A percentile compares a stretch with the other conserved stretches of the same genome.
These are phyloP conservation scores for Starmerella ratchasimensis DNA, from an alignment of 805 yeast species.

Conservation along the genomic window DNA sequence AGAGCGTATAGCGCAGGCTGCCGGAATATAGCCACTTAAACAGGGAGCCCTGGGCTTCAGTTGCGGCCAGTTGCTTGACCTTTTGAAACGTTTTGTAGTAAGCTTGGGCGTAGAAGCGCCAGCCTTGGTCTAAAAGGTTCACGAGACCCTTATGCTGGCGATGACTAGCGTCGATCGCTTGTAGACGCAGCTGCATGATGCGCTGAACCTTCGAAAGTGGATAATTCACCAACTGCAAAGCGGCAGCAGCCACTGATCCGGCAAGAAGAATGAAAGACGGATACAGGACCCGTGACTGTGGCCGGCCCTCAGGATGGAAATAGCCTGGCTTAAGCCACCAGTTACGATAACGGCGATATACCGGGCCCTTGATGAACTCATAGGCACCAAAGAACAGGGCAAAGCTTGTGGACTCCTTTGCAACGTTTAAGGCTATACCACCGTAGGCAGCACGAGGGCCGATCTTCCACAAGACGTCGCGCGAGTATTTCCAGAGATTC, in stretches of 20 bases:
- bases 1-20: conserved; percentile 52
- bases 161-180: conserved; percentile 54
- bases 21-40: conserved; percentile 65
- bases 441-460: conserved; percentile 82
- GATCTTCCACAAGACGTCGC: conserved; percentile 50
- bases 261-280: conserved; percentile 64
- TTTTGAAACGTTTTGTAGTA: conserved; percentile 64
- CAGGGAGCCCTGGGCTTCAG: conserved; percentile 44
- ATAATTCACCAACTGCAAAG: conserved; percentile 64
- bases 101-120: conserved; percentile 51
- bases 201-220: conserved; percentile 72
- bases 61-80: conserved; percentile 36
- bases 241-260: conserved; percentile 75
- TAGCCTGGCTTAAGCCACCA: conserved; percentile 23
- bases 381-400: conserved; percentile 72
- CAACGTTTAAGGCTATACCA: conserved; percentile 63
- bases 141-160: conserved; percentile 4
- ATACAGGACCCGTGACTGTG: conserved; percentile 35
- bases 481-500: conserved; percentile 66
- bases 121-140: conserved; percentile 17
- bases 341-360: conserved; percentile 23
- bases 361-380: conserved; percentile 54
- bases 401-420: conserved; percentile 71
- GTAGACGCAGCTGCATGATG: conserved; percentile 64
- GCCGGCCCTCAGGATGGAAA: conserved; percentile 22